Conservation (phyloP, 2,329 filamentous ascomycete species). For the Ceratocystis diversiconidia region DNA sequence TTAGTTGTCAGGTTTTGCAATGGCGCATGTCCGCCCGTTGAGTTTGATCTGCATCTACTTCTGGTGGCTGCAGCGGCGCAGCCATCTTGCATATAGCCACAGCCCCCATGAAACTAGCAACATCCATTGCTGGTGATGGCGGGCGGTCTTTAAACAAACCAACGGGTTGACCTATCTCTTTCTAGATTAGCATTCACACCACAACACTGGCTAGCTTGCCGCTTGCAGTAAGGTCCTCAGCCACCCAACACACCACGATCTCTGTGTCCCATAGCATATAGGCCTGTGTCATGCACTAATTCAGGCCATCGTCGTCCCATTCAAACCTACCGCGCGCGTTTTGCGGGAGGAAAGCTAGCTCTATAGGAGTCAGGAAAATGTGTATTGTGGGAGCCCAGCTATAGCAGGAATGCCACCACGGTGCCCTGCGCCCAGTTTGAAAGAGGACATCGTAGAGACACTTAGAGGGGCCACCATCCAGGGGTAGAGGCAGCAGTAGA, state of each 20-base stretch:
- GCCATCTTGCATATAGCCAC: neutral
- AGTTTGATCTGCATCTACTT: neutral
- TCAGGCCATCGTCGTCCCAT: neutral
- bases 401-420: neutral
- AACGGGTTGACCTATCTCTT: neutral
- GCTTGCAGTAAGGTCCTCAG: neutral
- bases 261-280: neutral
- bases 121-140: neutral
- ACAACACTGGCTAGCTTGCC: neutral
- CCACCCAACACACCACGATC: neutral
- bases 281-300: neutral
- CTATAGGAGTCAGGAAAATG: neutral
- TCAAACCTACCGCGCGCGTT: neutral
- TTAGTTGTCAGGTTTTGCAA: neutral
- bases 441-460: neutral
- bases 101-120: neutral
- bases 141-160: neutral
- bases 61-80: neutral
- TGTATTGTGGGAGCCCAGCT: neutral
- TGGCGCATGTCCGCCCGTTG: neutral
- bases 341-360: neutral
- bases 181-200: neutral
- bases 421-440: neutral
- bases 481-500: neutral
- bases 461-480: no score